Evolutionary conservation across 345 rosid species (phyloP), one percentile per base, ranked within the genome.

Genomic region (Theobroma cacao): DNA sequence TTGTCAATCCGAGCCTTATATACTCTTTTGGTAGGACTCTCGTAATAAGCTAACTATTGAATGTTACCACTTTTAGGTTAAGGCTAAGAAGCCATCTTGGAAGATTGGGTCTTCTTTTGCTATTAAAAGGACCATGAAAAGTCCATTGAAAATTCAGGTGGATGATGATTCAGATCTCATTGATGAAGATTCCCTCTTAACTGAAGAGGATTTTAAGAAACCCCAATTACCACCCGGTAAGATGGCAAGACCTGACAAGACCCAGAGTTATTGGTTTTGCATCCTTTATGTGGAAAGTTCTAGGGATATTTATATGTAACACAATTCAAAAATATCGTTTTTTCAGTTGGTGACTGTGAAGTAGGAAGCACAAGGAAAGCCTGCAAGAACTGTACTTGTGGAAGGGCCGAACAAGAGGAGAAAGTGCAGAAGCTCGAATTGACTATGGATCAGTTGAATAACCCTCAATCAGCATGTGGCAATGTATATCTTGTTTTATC

Each of bases 381-480:
- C 75, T 96, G 98, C 91, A 94, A 91, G 87, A 96, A 91, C 83
- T 96, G 99, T 45, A 87, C 84, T 0, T 96, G 99, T 81, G 99
- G 99, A n/a, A 91, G 99, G 83, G 98, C 98, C 41, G 99, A 96
- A 86, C 90, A 65, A 43, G 98, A 97, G 86, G 97, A 89, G 86
- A 91, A 87, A 82, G 98, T 91, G 55, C 82, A 85, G 76, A 92
- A 90, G 87, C 77, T 91, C 56, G 98, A 87, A 3, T 82, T 87
- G 79, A 88, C 94, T 11, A 81, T 80, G 82, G 98, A 97, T 81
- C 97, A 97, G 74, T 74, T 94, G 69, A 81, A 86, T 80, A 97
- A 91, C 82, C 98, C 99, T 76, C 98, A 93, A 60, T 94, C 99
- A 43, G 88, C 98, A 5, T 97, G 99, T 86, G 98, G 99, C 87